Base-by-base conservation (phyloP, 2,329 filamentous ascomycete species). In the Juglanconis sp. region DNA sequence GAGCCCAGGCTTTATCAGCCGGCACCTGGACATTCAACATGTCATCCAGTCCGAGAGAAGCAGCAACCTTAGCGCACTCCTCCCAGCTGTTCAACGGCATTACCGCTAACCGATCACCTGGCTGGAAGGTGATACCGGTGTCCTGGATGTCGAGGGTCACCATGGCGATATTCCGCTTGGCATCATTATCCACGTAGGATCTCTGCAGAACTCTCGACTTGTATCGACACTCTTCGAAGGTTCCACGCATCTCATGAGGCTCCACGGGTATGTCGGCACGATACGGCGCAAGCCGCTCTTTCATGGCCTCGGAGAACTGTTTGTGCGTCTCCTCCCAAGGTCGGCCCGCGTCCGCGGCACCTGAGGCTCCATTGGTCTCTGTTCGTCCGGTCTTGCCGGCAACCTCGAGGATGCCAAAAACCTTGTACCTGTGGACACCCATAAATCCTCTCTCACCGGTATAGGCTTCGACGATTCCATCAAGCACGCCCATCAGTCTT, bases 371-470 rank as follows among this genome's bases (percentile, higher is more conserved):
- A 55, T 83, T 83, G 0, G 81, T 83, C 61, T 77, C 81, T 0
- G 80, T 79, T 4, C 81, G 74, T 2, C 81, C 81, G 0, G 79
- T 81, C 67, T 84, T 83, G 46, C 75, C 77, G 1, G 81, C 81
- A 13, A 82, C 77, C 60, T 83, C 81, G 0, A 83, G 75, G 34
- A 84, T 79, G 1, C 81, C 81, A 63, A 82, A 84, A 4, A 84
- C 81, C 65, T 84, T 84, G 67, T 83, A 83, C n/a, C 81, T 71
- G 65, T 84, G 81, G 0, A 77, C 79, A 5, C 81, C 81, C 81
- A 84, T 82, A 66, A 83, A 84, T 0, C 81, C 81, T 24, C 81
- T 73, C 64, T 83, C 81, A 0, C 81, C 81, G 0, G 79, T 79
- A 63, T 83, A 84, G 0, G 81, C 80, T 65, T 84, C 81, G 1